Base-by-base conservation (phyloP, 1,284 basidiomycete species). In the Puccinia novopanici region DNA sequence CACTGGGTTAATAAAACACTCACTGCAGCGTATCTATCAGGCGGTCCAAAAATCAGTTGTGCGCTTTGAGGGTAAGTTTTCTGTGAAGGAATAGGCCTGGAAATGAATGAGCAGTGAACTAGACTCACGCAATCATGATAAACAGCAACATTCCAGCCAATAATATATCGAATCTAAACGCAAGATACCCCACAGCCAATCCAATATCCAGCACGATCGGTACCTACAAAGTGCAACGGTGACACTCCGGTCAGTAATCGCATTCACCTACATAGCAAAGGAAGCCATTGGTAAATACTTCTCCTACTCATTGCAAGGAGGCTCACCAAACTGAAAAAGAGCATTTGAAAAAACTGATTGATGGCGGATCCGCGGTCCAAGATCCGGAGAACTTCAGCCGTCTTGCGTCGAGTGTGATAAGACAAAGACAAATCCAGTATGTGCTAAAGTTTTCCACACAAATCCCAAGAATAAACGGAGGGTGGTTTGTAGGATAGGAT, bases 341-440 rank as follows among this genome's bases (percentile, higher is more conserved):
- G 57, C 34, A 78, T 30, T 78, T 72, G 71, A 67, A 76, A 76
- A 27, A 81, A 80, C 42, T 76, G 75, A 52, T 85, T 85, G 84
- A 90, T 89, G 1, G 89, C 89, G 3, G 89, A 87, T 17, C 90
- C 90, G 73, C 90, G 87, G 82, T 90, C 90, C n/a, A 91, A 86
- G 81, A 90, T 90, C n/a, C 90, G 87, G 19, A 91, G 86, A 19
- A 91, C 87, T 84, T 91, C 90, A 45, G 90, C 90, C 3, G 90
- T 91, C 86, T 90, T 90, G 81, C 90, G 89, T 82, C 89, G 89
- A 15, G 90, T 91, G 86, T 95, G 92, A 89, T 92, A 95, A n/a
- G 91, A 89, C 83, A 95, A 90, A 12, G 91, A 92, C 30, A 96
- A 89, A 82, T 85, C 83, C 67, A 85, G 83, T 34, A 84, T 81